Evolutionary conservation across 768 basidiomycete genomes (phyloP), one percentile per base, ranked within the genome.

Genomic region (Naganishia vaughanmartiniae): DNA sequence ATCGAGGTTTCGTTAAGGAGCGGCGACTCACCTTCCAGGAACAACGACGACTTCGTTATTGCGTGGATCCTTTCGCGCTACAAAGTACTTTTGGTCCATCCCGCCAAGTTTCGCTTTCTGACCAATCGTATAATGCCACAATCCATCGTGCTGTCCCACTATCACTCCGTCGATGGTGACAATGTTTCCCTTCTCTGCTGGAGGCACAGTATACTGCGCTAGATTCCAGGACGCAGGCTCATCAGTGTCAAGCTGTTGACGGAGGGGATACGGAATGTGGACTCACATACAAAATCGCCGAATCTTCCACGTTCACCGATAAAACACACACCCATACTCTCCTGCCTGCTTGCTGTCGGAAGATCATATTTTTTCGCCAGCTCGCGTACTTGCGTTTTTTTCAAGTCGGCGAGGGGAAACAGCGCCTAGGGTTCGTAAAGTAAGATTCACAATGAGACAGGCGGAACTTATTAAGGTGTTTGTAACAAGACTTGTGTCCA

Each of bases 301-400:
- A 95, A 94, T 57, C 83, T 85, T 12, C 84, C 84, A 76, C 89
- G 87, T 77, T 93, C 87, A 5, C 93, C 94, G 0, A 98, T 88
- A 73, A 98, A 98, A 76, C 94, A 98, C 21, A 98, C 85, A 0
- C 94, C 94, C 87, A 95, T 93, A 80, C 91, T 93, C 77, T 98
- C 94, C 21, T 84, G 85, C 70, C 91, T 85, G 2, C 86, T 84
- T 0, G 91, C 90, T 2, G 89, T 93, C 3, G 89, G 88, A 24
- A 97, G 80, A 0, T 79, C 82, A 78, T 85, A 86, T 36, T 85
- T 77, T 11, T 80, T 80, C 0, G 94, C 94, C 21, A 95, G 82
- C 69, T 85, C 83, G 17, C 92, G 86, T 0, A 96, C 91, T 73
- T 89, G 83, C 19, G 58, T 65, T 80, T 98, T 98, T 7, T 81